These are phyloP conservation scores for Penicillium sp. DNA, from an alignment of 2,329 filamentous ascomycete species.

Conservation along the genomic window DNA sequence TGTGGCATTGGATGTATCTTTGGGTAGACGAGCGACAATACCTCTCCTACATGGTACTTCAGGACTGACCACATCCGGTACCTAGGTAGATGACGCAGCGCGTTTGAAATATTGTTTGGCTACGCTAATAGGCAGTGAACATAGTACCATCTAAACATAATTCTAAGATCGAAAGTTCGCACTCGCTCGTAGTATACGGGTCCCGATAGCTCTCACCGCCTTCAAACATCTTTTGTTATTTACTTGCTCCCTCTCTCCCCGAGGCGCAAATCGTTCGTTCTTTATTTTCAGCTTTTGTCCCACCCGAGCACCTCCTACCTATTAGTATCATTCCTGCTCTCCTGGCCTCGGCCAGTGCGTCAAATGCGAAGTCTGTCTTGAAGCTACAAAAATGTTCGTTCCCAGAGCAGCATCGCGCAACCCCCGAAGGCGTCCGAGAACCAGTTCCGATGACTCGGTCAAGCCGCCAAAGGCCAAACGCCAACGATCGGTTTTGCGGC, in stretches of 20 bases:
- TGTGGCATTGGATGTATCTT: background rate
- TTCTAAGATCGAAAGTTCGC: background rate
- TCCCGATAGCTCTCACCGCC: constrained; percentile 10
- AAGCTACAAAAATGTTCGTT: constrained; percentile 37
- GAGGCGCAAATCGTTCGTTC: background rate
- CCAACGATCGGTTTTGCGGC: constrained; percentile 45
- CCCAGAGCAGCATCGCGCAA: constrained; percentile 37
- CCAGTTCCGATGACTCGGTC: constrained; percentile 45
- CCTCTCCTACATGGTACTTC: background rate
- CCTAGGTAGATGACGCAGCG: background rate
- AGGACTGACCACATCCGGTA: background rate
- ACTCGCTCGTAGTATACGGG: background rate
- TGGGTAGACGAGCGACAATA: background rate
- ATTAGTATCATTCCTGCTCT: background rate
- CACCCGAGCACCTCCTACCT: background rate
- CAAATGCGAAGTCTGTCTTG: background rate
- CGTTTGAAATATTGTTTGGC: background rate
- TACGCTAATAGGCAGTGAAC: background rate
- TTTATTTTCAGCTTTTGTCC: background rate
- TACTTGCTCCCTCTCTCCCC: constrained; percentile 1
- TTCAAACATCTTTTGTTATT: constrained; percentile 11
- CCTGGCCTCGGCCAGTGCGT: constrained; percentile 9
- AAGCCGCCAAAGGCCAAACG: constrained; percentile 48
- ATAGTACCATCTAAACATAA: background rate
- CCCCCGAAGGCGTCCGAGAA: constrained; percentile 41